phyloP scores from a whole-genome alignment of 1,139 yeast species.

The Debaryomyces coudertii region DNA sequence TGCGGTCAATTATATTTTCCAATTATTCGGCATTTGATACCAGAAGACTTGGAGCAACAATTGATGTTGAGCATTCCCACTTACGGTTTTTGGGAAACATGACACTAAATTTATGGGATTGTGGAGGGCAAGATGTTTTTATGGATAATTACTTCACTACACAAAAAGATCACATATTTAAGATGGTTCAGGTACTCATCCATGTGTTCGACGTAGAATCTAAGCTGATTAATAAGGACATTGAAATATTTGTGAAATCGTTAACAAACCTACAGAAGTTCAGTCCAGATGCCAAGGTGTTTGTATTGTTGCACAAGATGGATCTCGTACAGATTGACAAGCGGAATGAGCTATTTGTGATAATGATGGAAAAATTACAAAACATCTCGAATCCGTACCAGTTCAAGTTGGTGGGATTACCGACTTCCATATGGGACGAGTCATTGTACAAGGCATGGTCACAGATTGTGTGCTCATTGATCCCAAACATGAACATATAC shows the following conservation, averaged over 20 bases:
- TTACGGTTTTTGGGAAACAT: conserved; percentile 89
- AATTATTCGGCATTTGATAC: conserved; percentile 98
- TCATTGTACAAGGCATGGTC: conserved; percentile 97
- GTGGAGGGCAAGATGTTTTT: conserved; percentile 97
- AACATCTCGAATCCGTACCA: conserved; percentile 79
- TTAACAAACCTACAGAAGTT: conserved; percentile 79
- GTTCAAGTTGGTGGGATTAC: conserved; percentile 82
- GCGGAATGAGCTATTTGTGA: conserved; percentile 77
- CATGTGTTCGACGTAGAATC: conserved; percentile 97
- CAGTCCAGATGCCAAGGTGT: conserved; percentile 90
- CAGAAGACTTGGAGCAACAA: conserved; percentile 92
- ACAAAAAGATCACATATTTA: conserved; percentile 88
- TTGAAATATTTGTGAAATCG: conserved; percentile 86
- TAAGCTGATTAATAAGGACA: conserved; percentile 88
- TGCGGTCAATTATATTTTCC: conserved; percentile 93
- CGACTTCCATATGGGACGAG: conserved; percentile 98
- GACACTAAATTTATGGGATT: conserved; percentile 96
- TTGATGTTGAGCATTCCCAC: conserved; percentile 97
- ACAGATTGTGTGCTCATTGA: conserved; percentile 88
- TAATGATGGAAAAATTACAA: conserved; percentile 82
- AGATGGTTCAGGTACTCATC: conserved; percentile 95
- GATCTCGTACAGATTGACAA: conserved; percentile 89
- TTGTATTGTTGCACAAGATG: conserved; percentile 93
- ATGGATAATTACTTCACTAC: conserved; percentile 92
- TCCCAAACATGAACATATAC: conserved; percentile 85